A percentile compares a stretch with the other conserved stretches of the same genome.
Conservation (phyloP, 2,329 filamentous ascomycete genomes). For the Monosporascus sp. region DNA sequence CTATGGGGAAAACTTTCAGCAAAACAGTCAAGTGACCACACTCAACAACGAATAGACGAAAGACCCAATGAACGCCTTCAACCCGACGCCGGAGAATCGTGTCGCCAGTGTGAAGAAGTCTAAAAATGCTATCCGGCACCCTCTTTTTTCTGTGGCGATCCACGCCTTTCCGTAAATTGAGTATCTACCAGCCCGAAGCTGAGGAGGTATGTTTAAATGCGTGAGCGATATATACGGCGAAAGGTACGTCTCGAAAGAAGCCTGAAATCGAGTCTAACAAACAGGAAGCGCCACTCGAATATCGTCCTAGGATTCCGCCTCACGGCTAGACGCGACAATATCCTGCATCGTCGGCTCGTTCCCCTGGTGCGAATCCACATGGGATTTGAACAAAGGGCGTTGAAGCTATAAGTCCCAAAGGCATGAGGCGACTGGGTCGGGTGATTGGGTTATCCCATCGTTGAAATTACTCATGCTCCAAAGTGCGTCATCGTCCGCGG, state of each 20-base stretch:
- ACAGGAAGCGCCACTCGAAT: too few relatives aligned
- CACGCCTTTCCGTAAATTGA: neutral
- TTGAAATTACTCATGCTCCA: conserved; percentile 35
- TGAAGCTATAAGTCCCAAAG: conserved; percentile 17
- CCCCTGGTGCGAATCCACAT: neutral
- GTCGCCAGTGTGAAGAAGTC: neutral
- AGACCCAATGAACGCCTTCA: neutral
- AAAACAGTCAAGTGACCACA: neutral
- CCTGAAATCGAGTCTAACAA: too few relatives aligned
- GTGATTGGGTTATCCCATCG: conserved; percentile 28
- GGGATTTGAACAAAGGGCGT: neutral
- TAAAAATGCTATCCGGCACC: neutral
- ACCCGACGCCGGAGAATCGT: neutral
- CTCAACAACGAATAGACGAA: neutral
- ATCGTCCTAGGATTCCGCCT: neutral
- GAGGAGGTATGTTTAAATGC: neutral
- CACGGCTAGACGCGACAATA: neutral
- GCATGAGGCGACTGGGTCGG: conserved; percentile 26
- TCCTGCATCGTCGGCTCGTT: neutral
- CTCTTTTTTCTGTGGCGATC: neutral
- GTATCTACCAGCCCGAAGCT: neutral
- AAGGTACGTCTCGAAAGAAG: neutral
- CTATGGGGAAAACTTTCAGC: neutral
- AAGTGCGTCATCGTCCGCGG: conserved; percentile 40
- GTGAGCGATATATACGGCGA: neutral